Percentiles rank a stretch among this genome's conserved stretches.
phyloP scores from a whole-genome alignment of 2,329 filamentous ascomycete genomes.

The Ophiostoma piceae region DNA sequence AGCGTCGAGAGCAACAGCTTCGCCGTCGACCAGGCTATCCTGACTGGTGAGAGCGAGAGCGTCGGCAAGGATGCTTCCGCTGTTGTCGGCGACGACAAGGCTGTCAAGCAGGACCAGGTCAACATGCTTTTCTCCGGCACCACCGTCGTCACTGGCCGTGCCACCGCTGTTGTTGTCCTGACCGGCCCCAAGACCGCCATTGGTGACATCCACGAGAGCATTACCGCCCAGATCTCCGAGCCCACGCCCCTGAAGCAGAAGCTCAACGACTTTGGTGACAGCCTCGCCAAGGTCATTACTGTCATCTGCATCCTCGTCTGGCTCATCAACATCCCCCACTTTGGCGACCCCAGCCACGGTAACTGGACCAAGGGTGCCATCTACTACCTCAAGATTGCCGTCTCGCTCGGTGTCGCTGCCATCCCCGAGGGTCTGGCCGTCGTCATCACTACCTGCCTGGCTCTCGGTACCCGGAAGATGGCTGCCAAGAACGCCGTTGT shows the following conservation, averaged over 20 bases:
- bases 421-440: constrained; percentile 97
- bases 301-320: constrained; percentile 94
- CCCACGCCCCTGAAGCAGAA: constrained; percentile 98
- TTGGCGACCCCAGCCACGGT: constrained; percentile 89
- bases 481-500: constrained; percentile 97
- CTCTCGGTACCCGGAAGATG: constrained; percentile 96
- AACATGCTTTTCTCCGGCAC: constrained; percentile 99
- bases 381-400: constrained; percentile 98
- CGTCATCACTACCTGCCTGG: constrained; percentile 97
- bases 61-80: constrained; percentile 73
- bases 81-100: constrained; percentile 68
- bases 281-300: constrained; percentile 94
- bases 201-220: constrained; percentile 98
- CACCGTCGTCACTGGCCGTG: constrained; percentile 90
- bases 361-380: constrained; percentile 95
- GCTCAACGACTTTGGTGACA: constrained; percentile 95
- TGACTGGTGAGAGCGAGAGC: constrained; percentile 97
- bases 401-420: constrained; percentile 93
- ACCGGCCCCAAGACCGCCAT: constrained; percentile 91
- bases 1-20: constrained; percentile 97
- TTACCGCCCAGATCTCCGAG: constrained; percentile 94
- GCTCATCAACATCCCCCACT: constrained; percentile 97
- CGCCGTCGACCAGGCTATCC: constrained; percentile 89
- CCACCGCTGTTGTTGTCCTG: constrained; percentile 81
- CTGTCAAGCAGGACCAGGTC: constrained; percentile 93